Base-by-base conservation (phyloP, 371 early-diverging fungal species). In the Mortierella sp. region DNA sequence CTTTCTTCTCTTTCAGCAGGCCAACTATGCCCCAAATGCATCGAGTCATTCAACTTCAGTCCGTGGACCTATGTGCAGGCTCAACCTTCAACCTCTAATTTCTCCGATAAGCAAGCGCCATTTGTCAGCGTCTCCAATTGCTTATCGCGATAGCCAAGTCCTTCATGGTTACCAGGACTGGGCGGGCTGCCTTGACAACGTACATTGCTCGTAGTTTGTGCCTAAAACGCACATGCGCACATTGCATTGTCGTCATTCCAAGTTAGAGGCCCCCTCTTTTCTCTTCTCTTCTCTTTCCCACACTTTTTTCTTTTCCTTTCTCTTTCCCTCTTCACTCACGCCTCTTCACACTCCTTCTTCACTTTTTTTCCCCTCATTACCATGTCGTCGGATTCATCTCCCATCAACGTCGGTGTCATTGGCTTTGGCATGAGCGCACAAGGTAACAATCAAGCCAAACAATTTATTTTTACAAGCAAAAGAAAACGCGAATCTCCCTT, bases 401-500 rank as follows among this genome's bases (percentile, higher is more conserved):
- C 77, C 72, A 90, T 94, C 73, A 93, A 92, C 67, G 95, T 94
- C 72, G 95, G 93, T 73, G 92, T 94, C 57, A 89, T 94, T 71
- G 95, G 94, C 48, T 94, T 93, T 89, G 95, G 95, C 90, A 92
- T 89, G 91, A 89, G 90, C 50, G 89, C 90, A 19, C 85, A 84
- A 76, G 86, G 86, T 81, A 76, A 48, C 24, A 16, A 11, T 14
- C 13, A 40, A 6, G 11, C 19, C 8, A 31, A 9, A 13, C 21
- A 71, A 34, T 28, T 13, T 5, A 9, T 5, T 26, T 11, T 1
- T 26, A 3, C 24, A 55, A 26, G 5, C 2, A 31, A 31, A 13
- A 0, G 5, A 26, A 55, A 55, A 11, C n/a, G 16, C 28, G 16
- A 59, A 31, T 5, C 57, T 55, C 10, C 24, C 24, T 53, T 21